phyloP scores from a whole-genome alignment of 345 rosid species.

The Lepidium didymum region DNA sequence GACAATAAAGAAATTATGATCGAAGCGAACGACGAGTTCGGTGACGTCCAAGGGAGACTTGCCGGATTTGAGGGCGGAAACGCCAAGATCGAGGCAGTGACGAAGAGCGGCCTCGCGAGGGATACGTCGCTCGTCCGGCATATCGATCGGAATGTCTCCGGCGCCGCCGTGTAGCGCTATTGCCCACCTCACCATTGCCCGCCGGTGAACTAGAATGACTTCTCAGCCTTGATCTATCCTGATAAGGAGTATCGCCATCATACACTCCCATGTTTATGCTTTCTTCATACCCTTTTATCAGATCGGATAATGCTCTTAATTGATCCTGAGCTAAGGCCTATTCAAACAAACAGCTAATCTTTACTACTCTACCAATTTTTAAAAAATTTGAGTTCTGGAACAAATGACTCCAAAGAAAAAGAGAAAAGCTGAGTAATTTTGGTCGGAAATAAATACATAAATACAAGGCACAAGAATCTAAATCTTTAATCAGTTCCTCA shows the following conservation, averaged over 20 bases:
- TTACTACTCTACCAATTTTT: not conserved
- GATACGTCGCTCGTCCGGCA: conserved; percentile 53
- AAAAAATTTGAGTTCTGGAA: not conserved
- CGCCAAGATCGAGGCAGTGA: conserved; percentile 79
- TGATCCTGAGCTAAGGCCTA: conserved; percentile 99
- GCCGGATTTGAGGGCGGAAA: conserved; percentile 63
- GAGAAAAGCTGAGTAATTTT: conserved; percentile 45
- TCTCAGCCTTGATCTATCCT: conserved; percentile 63
- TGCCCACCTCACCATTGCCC: conserved; percentile 70
- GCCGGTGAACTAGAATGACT: conserved; percentile 36
- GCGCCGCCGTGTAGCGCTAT: conserved; percentile 91
- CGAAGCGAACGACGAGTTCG: conserved; percentile 74
- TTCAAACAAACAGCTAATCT: conserved; percentile 16
- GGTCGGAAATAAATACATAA: conserved; percentile 85
- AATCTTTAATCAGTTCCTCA: conserved; percentile 59
- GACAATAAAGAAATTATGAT: not conserved
- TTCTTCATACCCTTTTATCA: conserved; percentile 43
- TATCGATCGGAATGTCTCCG: conserved; percentile 54
- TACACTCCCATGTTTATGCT: conserved; percentile 64
- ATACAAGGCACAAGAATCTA: conserved; percentile 74
- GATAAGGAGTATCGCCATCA: conserved; percentile 83
- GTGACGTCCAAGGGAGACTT: conserved; percentile 70
- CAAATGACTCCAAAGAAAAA: not conserved
- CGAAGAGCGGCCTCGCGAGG: conserved; percentile 78
- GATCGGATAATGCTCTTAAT: conserved; percentile 52